Evolutionary conservation across 345 rosid species (phyloP).

Genomic region (Boechera retrofracta): DNA sequence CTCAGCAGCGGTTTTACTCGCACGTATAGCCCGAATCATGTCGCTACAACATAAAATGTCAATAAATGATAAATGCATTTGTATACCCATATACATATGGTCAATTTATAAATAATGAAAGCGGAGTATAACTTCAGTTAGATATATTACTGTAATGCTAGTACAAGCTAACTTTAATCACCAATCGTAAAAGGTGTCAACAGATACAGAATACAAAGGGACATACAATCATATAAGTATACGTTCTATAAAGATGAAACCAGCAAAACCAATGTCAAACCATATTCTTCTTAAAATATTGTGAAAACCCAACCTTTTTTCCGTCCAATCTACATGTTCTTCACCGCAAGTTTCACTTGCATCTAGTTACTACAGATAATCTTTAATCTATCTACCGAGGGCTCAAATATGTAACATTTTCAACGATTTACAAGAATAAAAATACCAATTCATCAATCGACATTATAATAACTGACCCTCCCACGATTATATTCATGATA

Average conservation of each 20-base stretch:
- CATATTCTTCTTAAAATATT: background rate
- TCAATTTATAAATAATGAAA: background rate
- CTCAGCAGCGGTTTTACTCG: constrained; percentile 99
- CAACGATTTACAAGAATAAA: no score
- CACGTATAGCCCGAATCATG: constrained; percentile 96
- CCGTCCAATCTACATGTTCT: background rate
- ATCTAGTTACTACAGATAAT: no score
- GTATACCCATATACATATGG: background rate
- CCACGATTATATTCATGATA: background rate
- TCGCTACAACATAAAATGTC: constrained; percentile 59
- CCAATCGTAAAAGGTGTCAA: constrained; percentile 1
- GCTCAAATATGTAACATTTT: no score
- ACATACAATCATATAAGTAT: background rate
- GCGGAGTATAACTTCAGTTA: constrained; percentile 12
- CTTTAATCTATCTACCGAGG: no score
- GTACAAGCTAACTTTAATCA: constrained; percentile 16
- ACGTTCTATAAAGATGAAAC: constrained; percentile 2
- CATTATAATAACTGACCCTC: no score
- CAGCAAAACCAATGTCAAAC: background rate
- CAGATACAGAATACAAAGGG: background rate
- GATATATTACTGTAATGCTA: background rate
- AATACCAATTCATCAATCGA: no score
- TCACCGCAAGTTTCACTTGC: constrained; percentile 1
- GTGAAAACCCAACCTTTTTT: background rate
- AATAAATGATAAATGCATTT: background rate